These are phyloP conservation scores for Didymella lethalis DNA, from an alignment of 2,329 filamentous ascomycete species.

Conservation along the genomic window DNA sequence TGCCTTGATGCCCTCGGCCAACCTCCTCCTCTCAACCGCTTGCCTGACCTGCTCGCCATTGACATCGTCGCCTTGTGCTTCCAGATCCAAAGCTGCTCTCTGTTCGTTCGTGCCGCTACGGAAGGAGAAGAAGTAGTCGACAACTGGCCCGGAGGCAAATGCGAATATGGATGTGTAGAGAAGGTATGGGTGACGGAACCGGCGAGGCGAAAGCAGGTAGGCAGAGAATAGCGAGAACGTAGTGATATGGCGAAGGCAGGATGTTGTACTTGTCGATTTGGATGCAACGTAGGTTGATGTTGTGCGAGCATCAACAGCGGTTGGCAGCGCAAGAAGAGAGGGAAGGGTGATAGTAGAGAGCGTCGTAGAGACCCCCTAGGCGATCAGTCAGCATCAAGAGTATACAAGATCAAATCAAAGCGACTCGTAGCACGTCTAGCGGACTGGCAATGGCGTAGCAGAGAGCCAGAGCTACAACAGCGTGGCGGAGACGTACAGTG, in stretches of 20 bases:
- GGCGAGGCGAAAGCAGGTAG: conserved; percentile 76
- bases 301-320: conserved; percentile 73
- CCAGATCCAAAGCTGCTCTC: conserved; percentile 37
- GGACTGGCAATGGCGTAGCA: not conserved
- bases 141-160: conserved; percentile 53
- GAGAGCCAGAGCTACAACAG: conserved; percentile 10
- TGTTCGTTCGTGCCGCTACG: conserved; percentile 34
- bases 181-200: conserved; percentile 85
- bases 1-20: conserved; percentile 54
- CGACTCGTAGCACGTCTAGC: not conserved
- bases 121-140: conserved; percentile 48
- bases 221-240: conserved; percentile 77
- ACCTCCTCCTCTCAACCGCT: conserved; percentile 54
- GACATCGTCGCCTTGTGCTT: conserved; percentile 52
- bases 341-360: conserved; percentile 80
- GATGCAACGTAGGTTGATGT: conserved; percentile 66
- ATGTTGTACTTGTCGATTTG: conserved; percentile 60
- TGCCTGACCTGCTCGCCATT: conserved; percentile 61
- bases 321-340: conserved; percentile 80
- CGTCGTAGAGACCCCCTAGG: conserved; percentile 86
- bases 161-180: conserved; percentile 81
- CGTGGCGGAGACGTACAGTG: conserved; percentile 69
- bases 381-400: conserved; percentile 10
- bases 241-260: conserved; percentile 73
- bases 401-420: no score